These are phyloP conservation scores for Byssochlamys sp. DNA, from an alignment of 2,329 filamentous ascomycete genomes.

Conservation along the genomic window DNA sequence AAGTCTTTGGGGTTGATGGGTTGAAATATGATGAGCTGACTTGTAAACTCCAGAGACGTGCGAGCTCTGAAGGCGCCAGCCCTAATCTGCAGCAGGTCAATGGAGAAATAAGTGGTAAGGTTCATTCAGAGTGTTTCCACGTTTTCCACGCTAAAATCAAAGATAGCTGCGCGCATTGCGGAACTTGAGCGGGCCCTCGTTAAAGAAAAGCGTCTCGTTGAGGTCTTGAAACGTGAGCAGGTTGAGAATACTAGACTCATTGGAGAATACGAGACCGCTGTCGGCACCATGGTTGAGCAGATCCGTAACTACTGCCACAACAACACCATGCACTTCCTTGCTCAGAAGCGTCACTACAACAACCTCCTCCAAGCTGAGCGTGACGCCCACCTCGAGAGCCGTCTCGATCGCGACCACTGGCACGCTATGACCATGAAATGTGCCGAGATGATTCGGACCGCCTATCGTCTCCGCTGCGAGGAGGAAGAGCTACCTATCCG, in stretches of 20 bases:
- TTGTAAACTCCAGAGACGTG: constrained; percentile 29
- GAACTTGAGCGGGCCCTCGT: constrained; percentile 41
- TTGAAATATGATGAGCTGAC: constrained; percentile 4
- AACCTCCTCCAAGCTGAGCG: constrained; percentile 42
- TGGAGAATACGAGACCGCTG: constrained; percentile 37
- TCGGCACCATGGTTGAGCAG: constrained; percentile 41
- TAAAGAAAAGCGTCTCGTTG: constrained; percentile 34
- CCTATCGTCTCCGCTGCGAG: constrained; percentile 38
- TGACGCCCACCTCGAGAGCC: constrained; percentile 39
- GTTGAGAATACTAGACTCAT: constrained; percentile 40
- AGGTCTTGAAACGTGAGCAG: constrained; percentile 38
- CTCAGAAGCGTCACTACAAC: constrained; percentile 41
- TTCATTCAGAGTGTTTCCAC: not conserved
- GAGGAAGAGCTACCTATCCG: constrained; percentile 38
- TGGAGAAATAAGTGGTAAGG: constrained; percentile 34
- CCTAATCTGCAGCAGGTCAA: constrained; percentile 35
- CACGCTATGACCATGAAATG: constrained; percentile 39
- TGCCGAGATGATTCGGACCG: constrained; percentile 41
- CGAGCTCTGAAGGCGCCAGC: constrained; percentile 30
- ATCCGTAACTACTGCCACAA: constrained; percentile 43
- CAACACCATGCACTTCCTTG: constrained; percentile 39
- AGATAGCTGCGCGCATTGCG: constrained; percentile 36
- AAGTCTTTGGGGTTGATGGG: not conserved
- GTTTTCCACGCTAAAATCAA: not conserved
- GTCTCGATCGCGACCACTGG: constrained; percentile 43